A percentile compares a stretch with the other conserved stretches of the same genome.
phyloP scores from a whole-genome alignment of 1,284 basidiomycete species.

The Sanguinoderma infundibulare region DNA sequence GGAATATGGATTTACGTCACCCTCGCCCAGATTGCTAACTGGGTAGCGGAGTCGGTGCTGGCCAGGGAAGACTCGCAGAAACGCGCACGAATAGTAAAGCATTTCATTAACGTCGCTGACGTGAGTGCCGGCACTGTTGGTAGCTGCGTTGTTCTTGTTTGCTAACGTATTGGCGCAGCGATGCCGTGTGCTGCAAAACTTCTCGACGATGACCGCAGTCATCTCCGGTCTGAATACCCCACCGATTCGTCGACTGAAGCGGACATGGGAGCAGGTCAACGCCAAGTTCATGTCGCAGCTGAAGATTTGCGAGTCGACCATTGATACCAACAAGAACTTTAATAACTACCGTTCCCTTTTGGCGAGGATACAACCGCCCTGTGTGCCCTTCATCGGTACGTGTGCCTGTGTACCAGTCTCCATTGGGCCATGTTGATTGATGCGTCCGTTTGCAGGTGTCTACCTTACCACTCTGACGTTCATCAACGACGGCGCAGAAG shows the following conservation, averaged over 20 bases:
- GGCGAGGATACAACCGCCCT: conserved; percentile 88
- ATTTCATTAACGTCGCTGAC: conserved; percentile 93
- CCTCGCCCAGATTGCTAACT: conserved; percentile 80
- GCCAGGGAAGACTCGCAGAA: conserved; percentile 86
- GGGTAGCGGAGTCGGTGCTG: conserved; percentile 93
- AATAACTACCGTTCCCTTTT: conserved; percentile 89
- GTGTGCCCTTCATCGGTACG: conserved; percentile 96
- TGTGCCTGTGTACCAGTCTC: conserved; percentile 7
- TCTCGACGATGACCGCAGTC: conserved; percentile 95
- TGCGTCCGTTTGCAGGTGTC: conserved; percentile 62
- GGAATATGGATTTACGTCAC: neutral
- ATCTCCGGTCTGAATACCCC: conserved; percentile 95
- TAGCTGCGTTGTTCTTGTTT: neutral
- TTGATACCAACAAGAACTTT: conserved; percentile 93
- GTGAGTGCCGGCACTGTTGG: conserved; percentile 51
- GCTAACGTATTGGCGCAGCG: conserved; percentile 56
- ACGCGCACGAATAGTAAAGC: conserved; percentile 84
- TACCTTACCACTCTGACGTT: conserved; percentile 96
- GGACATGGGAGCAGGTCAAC: conserved; percentile 93
- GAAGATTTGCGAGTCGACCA: conserved; percentile 76
- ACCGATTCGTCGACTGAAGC: conserved; percentile 89
- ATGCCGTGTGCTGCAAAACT: conserved; percentile 91
- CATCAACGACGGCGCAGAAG: conserved; percentile 98
- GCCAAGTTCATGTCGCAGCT: conserved; percentile 74
- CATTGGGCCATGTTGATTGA: neutral